Evolutionary conservation across 352 stramenopile genomes (phyloP).

Genomic region (Thalassiosira sp.): DNA sequence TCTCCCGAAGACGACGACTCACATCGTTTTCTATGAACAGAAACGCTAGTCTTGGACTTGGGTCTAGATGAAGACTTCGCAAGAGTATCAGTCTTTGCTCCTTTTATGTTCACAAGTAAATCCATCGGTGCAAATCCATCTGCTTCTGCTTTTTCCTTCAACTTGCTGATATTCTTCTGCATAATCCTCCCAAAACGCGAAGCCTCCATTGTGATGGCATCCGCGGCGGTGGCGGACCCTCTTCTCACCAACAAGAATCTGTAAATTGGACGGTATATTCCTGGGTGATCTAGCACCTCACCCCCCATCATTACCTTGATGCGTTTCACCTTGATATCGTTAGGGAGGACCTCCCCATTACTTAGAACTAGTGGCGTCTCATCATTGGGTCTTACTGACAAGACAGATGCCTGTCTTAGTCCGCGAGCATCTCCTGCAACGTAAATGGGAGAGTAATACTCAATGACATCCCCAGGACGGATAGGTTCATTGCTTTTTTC

Average conservation of each 20-base stretch:
- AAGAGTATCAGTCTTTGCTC: conserved; percentile 1
- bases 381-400: conserved; percentile 1
- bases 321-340: conserved; percentile 11
- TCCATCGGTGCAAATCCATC: conserved; percentile 54
- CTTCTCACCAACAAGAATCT: conserved; percentile 17
- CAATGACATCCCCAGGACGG: conserved; percentile 45
- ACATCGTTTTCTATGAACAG: conserved; percentile 5
- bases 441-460: conserved; percentile 42
- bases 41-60: not conserved
- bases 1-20: not conserved
- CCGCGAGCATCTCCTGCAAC: conserved; percentile 14
- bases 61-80: not conserved
- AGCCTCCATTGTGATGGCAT: conserved; percentile 25
- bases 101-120: conserved; percentile 28
- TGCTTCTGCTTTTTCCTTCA: conserved; percentile 31
- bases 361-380: conserved; percentile 5
- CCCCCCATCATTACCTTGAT: conserved; percentile 17
- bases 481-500: conserved; percentile 39
- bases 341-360: conserved; percentile 10
- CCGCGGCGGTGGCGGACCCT: conserved; percentile 9
- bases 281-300: conserved; percentile 14
- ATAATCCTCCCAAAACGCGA: conserved; percentile 34
- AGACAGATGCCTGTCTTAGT: conserved; percentile 1
- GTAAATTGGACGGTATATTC: conserved; percentile 22
- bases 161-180: conserved; percentile 33